A percentile compares a stretch with the other conserved stretches of the same genome.
Conservation (phyloP, 768 basidiomycete species). For the Auricularia cornea region DNA sequence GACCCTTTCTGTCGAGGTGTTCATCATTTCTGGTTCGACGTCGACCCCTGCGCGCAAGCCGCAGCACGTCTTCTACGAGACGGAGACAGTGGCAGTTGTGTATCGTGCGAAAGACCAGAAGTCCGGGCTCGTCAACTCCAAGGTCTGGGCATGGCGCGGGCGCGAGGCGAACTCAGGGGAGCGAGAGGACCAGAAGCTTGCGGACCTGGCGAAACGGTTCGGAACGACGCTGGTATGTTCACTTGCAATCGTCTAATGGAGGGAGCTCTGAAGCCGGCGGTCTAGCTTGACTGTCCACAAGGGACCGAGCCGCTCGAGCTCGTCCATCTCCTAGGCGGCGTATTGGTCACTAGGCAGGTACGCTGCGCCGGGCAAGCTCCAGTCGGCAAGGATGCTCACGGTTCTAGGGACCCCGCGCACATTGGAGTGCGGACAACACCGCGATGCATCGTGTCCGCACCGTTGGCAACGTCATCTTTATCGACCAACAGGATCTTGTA, state of each 20-base stretch:
- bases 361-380: constrained; percentile 2
- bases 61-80: constrained; percentile 58
- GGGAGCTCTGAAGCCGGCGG: background rate
- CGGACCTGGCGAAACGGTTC: constrained; percentile 67
- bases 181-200: constrained; percentile 55
- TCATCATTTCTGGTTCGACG: constrained; percentile 46
- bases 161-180: constrained; percentile 44
- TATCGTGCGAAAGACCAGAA: constrained; percentile 58
- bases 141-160: constrained; percentile 74
- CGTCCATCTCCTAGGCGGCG: constrained; percentile 57
- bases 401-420: constrained; percentile 54
- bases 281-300: constrained; percentile 34
- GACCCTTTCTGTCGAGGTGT: constrained; percentile 68
- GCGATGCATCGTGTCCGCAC: constrained; percentile 70
- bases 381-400: background rate
- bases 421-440: constrained; percentile 75
- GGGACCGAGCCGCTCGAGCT: constrained; percentile 56
- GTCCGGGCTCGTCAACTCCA: constrained; percentile 58
- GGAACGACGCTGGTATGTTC: constrained; percentile 51
- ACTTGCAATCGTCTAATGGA: background rate
- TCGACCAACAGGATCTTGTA: constrained; percentile 71
- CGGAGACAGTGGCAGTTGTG: constrained; percentile 59
- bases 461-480: constrained; percentile 38
- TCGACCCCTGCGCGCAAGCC: constrained; percentile 39
- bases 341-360: constrained; percentile 69